Base-by-base conservation (phyloP, 2,329 filamentous ascomycete genomes). In the Periconia macrospinosa region DNA sequence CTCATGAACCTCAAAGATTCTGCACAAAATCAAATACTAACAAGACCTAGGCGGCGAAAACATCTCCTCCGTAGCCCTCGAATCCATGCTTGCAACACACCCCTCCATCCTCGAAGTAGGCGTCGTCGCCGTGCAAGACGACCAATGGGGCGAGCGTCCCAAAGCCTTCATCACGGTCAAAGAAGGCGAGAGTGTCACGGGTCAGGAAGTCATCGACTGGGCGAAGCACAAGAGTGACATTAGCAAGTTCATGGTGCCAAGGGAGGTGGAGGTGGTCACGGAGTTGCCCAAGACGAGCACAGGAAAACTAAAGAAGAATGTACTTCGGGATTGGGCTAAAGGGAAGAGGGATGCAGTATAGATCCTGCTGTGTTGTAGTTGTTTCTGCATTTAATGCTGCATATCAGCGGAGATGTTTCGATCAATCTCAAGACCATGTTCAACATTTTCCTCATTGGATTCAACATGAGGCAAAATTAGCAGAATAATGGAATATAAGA, bases 221-320 rank as follows among this genome's bases (percentile, higher is more conserved):
- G 91, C 92, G 2, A 92, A 88, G 73, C 79, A 88, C 59, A 83
- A 90, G 65, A 90, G 88, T 69, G 81, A 81, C 27, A 96, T 99
- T 63, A 92, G 89, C 76, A 86, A 86, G 60, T 99, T 97, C 70
- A 97, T 97, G 94, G 87, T 88, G 43, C 86, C 84, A 13, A 78
- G 81, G 47, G 86, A 88, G 72, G 83, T 88, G 1, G 90, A 96
- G 73, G 79, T 97, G 42, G 85, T 99, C n/a, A 62, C 78, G 6
- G 92, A 97, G 73, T 79, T 99, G 60, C 94, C 94, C 10, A 99
- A 99, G 83, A 99, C 94, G 27, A 94, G 90, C 73, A 99, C 94
- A 0, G 94, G 94, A 2, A 99, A 99, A 82, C 83, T 97, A 55
- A 88, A 91, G 83, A 99, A 99, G 85, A 97, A 96, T 67, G 85